Evolutionary conservation across 2,329 filamentous ascomycete species (phyloP), one percentile per base, ranked within the genome.

Genomic region (Aspergillus brunneoviolaceus): DNA sequence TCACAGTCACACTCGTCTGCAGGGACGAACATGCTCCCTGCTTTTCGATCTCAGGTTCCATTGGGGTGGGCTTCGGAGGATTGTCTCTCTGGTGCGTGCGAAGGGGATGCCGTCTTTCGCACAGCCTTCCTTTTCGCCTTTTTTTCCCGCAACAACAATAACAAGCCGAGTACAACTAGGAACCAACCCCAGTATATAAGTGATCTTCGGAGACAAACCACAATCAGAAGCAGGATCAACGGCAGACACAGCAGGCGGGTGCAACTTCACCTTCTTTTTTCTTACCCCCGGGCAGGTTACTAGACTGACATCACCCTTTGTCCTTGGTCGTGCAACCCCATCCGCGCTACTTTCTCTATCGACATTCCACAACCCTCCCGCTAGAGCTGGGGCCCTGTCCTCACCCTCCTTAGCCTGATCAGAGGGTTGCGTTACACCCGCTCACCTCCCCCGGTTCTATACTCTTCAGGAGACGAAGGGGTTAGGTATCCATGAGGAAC

Each of bases 11-110:
- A 35, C 65, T 72, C 33, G 33, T 35, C 45, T 62, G 64, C 35
- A 72, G 25, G 39, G 69, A 69, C 31, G 65, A 63, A 12, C 69
- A 67, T 57, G 49, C 61, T 55, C 61, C 60, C 21, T 56, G 63
- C 48, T 73, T 74, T 56, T 74, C 72, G 23, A 72, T 42, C 49
- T 64, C 71, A 45, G 62, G 47, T 45, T 42, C 48, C 66, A 67
- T 68, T 14, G 27, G 64, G 49, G 33, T 16, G 12, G 33, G 11
- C 45, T 33, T 35, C 23, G 50, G 47, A 45, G 33, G 49, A 45
- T 10, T 25, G 47, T 31, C 35, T 29, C 59, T 48, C 29, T 47
- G 42, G 23, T 16, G 25, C 16, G 16, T 16, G 25, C 21, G 16
- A 45, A 45, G 39, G 27, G 39, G 39, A 45, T 19, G 39, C 39